Conservation (phyloP, 2,329 filamentous ascomycete genomes). For the Scedosporium boydii region DNA sequence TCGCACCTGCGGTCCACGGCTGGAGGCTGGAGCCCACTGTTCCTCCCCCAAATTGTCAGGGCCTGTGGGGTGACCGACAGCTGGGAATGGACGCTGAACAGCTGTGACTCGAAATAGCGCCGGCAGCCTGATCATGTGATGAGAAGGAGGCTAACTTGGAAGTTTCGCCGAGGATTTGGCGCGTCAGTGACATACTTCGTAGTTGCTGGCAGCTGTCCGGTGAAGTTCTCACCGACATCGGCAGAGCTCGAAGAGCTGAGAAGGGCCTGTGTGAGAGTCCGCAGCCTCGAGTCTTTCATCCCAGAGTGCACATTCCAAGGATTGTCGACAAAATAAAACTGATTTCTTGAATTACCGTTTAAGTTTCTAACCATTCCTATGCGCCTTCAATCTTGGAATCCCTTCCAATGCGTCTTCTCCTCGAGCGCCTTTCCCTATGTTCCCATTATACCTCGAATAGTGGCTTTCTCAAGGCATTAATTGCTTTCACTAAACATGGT, state of each 20-base stretch:
- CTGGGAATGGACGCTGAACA: neutral
- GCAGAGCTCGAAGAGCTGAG: neutral
- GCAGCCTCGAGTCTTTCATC: no score
- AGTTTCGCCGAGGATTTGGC: neutral
- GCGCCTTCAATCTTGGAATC: no score
- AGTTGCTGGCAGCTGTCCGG: neutral
- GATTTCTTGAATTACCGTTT: no score
- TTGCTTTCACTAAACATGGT: no score
- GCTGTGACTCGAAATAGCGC: neutral
- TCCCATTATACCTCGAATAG: no score
- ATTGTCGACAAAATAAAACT: no score
- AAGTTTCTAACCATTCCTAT: no score
- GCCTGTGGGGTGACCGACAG: neutral
- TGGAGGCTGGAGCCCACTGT: neutral
- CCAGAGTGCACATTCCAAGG: no score
- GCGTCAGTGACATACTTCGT: neutral
- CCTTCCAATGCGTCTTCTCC: no score
- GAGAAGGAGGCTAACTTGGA: neutral
- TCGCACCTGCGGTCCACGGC: neutral
- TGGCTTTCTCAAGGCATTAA: no score
- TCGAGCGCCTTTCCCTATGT: no score
- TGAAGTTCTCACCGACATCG: neutral
- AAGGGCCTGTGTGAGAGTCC: neutral
- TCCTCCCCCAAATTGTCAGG: no score
- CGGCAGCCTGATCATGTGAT: slow-evolving; percentile 7